Conservation (phyloP, 2,329 filamentous ascomycete genomes). For the Alternaria angustiovoidea region DNA sequence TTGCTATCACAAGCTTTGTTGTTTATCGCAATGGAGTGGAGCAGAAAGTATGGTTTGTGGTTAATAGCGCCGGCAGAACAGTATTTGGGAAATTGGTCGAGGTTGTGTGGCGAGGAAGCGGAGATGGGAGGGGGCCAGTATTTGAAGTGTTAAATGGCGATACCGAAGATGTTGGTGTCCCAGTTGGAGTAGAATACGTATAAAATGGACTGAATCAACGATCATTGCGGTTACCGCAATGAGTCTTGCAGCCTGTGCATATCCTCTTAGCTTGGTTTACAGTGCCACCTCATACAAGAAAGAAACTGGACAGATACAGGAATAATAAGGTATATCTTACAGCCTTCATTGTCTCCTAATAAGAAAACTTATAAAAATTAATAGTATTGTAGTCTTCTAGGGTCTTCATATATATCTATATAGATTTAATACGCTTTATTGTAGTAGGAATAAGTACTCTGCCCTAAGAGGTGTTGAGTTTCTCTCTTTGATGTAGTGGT, state of each 20-base stretch:
- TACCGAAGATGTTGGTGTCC: conserved; percentile 15
- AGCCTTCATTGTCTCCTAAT: too few species aligned
- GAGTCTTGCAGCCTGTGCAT: neutral
- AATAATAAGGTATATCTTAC: too few species aligned
- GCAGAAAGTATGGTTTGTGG: conserved; percentile 18
- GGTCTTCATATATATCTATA: too few species aligned
- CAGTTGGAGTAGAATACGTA: conserved; percentile 21
- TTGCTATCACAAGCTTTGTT: conserved; percentile 20
- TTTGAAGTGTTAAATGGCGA: conserved; percentile 16
- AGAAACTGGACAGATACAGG: too few species aligned
- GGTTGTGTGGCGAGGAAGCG: conserved; percentile 13
- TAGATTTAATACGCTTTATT: too few species aligned
- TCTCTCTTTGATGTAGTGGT: too few species aligned
- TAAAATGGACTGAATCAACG: neutral
- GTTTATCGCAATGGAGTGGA: conserved; percentile 8
- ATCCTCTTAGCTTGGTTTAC: neutral
- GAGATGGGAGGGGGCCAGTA: conserved; percentile 3
- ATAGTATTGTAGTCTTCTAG: too few species aligned
- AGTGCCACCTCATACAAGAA: too few species aligned
- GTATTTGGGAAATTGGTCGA: conserved; percentile 24
- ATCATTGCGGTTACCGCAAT: neutral
- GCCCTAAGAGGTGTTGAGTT: too few species aligned
- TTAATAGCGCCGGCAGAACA: conserved; percentile 11
- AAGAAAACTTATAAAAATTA: too few species aligned
- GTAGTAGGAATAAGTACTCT: too few species aligned